Evolutionary conservation across 23 red algal species (phyloP).

Genomic region (Chondrus crispus): DNA sequence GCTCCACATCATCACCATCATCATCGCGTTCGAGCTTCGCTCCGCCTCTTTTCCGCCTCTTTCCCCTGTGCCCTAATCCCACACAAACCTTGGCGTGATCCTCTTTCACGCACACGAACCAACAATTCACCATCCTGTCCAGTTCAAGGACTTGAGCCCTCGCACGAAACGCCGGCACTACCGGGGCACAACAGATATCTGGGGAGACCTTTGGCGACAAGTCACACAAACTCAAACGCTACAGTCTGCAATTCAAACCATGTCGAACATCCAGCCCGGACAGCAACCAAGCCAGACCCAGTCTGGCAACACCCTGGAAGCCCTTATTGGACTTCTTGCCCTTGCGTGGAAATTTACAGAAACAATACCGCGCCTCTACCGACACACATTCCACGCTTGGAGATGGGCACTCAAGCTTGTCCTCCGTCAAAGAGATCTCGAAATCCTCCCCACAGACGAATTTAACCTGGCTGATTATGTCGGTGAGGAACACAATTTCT

Average conservation of each 20-base stretch:
- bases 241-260: no score
- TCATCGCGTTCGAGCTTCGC: no score
- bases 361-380: background rate
- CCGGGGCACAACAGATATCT: background rate
- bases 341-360: background rate
- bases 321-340: background rate
- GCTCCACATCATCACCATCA: no score
- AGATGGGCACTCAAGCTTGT: background rate
- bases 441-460: background rate
- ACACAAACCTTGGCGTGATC: no score
- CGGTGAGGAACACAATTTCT: background rate
- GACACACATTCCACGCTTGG: background rate
- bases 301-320: background rate
- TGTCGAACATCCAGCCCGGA: background rate
- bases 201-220: background rate
- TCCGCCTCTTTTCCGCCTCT: no score
- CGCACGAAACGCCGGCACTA: background rate
- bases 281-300: background rate
- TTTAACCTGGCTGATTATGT: no score
- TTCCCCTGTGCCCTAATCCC: no score
- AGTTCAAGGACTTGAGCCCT: background rate
- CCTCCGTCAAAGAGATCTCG: background rate
- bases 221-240: background rate
- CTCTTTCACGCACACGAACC: no score
- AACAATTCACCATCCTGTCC: no score